Conservation (phyloP, 257 asterid genomes). For the Scutellaria galericulata region DNA sequence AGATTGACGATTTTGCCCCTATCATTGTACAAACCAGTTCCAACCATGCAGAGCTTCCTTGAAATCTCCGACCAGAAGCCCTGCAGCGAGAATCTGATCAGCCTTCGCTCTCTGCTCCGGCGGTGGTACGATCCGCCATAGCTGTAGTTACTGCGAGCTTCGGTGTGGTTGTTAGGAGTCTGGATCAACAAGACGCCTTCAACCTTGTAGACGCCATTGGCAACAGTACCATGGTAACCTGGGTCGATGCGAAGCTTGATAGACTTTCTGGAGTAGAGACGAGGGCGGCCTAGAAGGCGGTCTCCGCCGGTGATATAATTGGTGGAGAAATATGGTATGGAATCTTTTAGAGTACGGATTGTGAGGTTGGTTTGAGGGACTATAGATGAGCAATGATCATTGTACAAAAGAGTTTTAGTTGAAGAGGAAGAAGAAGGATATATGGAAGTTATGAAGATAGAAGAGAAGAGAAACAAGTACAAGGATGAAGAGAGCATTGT, state of each 20-base stretch:
- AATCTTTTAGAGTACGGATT: neutral
- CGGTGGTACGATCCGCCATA: conserved; percentile 36
- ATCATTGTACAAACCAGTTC: conserved; percentile 40
- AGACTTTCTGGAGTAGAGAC: neutral
- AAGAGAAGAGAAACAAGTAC: conserved; percentile 34
- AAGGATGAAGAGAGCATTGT: conserved; percentile 29
- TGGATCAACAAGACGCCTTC: conserved; percentile 45
- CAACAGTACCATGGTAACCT: conserved; percentile 39
- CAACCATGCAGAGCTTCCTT: conserved; percentile 72
- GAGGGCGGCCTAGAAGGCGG: conserved; percentile 1
- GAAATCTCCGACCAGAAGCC: conserved; percentile 72
- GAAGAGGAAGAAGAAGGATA: conserved; percentile 2
- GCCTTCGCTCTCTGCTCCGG: neutral
- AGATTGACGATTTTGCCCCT: conserved; percentile 39
- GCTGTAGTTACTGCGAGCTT: neutral
- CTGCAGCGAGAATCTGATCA: conserved; percentile 41
- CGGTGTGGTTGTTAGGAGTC: neutral
- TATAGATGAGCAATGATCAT: conserved; percentile 54
- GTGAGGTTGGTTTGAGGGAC: conserved; percentile 46
- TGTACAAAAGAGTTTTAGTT: conserved; percentile 34
- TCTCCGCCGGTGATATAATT: conserved; percentile 30
- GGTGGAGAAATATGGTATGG: conserved; percentile 14
- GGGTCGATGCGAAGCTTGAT: conserved; percentile 34
- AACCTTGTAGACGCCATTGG: conserved; percentile 44
- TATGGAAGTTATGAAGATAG: conserved; percentile 7